Conservation (phyloP, 148 eudicot genomes). For the Spergularia bocconei region DNA sequence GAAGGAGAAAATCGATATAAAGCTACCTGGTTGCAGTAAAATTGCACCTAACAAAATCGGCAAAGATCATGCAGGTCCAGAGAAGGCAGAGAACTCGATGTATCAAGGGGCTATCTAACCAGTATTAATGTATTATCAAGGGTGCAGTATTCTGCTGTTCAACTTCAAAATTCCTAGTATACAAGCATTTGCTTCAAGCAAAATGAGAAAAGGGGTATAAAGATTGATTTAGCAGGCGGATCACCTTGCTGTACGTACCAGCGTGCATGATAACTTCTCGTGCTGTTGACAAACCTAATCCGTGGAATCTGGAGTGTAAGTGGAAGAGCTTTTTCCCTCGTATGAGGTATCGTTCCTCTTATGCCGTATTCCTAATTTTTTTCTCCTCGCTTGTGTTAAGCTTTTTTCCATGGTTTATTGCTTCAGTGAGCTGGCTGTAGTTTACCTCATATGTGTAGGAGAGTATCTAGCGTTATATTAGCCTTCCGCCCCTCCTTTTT, state of each 20-base stretch:
- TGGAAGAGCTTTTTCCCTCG: not conserved
- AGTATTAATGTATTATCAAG: not conserved
- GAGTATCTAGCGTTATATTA: no score
- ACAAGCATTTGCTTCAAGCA: not conserved
- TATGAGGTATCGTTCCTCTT: conserved; percentile 5
- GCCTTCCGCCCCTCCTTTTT: no score
- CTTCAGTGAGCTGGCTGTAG: not conserved
- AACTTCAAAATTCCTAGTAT: not conserved
- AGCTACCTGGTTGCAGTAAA: conserved; percentile 43
- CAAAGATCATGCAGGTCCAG: not conserved
- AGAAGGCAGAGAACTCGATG: not conserved
- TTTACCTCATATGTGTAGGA: not conserved
- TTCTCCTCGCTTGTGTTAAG: not conserved
- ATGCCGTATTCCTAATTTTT: not conserved
- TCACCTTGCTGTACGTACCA: not conserved
- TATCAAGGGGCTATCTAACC: not conserved
- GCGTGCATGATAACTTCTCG: not conserved
- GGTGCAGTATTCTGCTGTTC: not conserved
- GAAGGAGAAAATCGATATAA: conserved; percentile 32
- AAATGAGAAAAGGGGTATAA: not conserved
- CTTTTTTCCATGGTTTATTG: no score
- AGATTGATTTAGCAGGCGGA: not conserved
- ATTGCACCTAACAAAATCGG: conserved; percentile 12
- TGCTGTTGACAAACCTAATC: not conserved
- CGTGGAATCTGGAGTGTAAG: not conserved